Conservation (phyloP, 192 early-diverging fungal genomes). For the Kappamyces sp. region DNA sequence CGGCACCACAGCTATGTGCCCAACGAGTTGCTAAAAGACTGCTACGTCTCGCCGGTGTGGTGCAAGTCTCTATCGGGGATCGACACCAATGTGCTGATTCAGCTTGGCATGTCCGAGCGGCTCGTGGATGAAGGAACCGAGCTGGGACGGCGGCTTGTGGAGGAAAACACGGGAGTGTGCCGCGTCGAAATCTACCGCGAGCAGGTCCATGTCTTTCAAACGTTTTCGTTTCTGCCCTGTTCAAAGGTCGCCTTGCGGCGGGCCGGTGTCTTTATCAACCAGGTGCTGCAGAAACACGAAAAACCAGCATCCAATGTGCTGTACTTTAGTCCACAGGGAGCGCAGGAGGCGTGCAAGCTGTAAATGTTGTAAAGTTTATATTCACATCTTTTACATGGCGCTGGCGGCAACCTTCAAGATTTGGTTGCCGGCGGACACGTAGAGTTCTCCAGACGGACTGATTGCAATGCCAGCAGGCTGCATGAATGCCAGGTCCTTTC, state of each 20-base stretch:
- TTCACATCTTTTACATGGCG: not conserved
- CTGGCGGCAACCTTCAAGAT: too few species aligned
- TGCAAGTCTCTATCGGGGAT: slow-evolving; percentile 9
- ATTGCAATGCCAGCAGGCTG: not conserved
- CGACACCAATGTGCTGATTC: slow-evolving; percentile 37
- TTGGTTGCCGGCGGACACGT: not conserved
- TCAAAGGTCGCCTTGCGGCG: slow-evolving; percentile 5
- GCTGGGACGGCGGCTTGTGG: not conserved
- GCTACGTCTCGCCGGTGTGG: slow-evolving; percentile 12
- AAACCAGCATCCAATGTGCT: too few species aligned
- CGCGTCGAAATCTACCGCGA: slow-evolving; percentile 8
- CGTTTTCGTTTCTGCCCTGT: slow-evolving; percentile 3
- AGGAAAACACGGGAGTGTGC: not conserved
- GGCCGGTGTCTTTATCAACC: slow-evolving; percentile 6
- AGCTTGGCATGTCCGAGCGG: slow-evolving; percentile 37
- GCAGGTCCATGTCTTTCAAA: slow-evolving; percentile 13
- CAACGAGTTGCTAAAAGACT: not conserved
- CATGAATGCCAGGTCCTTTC: not conserved
- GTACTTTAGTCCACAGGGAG: too few species aligned
- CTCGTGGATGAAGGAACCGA: slow-evolving; percentile 37
- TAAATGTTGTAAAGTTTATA: slow-evolving; percentile 8
- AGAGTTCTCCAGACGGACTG: slow-evolving; percentile 1
- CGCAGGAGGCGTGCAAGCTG: not conserved
- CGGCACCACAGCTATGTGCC: slow-evolving; percentile 9
- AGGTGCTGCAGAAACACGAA: not conserved